These are phyloP conservation scores for Geotrichum aggregatum DNA, from an alignment of 1,139 yeast genomes.

Conservation along the genomic window DNA sequence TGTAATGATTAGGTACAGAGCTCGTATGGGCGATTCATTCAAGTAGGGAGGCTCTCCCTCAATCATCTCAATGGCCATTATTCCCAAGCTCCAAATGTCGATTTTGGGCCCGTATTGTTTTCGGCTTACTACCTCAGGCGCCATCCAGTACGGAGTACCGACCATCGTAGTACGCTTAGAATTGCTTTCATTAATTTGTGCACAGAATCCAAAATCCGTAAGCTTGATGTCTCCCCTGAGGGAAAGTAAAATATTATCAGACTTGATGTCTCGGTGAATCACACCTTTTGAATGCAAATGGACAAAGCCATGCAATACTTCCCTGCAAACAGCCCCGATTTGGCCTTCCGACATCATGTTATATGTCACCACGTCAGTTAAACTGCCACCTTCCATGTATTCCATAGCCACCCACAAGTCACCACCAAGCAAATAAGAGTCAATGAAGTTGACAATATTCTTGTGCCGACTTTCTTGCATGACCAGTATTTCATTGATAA, in stretches of 20 bases:
- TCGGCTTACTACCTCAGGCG: slow-evolving; percentile 92
- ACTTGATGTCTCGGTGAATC: slow-evolving; percentile 92
- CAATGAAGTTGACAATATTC: slow-evolving; percentile 89
- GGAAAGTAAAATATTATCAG: slow-evolving; percentile 82
- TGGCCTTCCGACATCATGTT: slow-evolving; percentile 97
- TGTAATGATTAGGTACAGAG: slow-evolving; percentile 87
- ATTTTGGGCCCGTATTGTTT: slow-evolving; percentile 97
- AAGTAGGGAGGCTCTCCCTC: slow-evolving; percentile 98
- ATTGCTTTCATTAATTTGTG: slow-evolving; percentile 83
- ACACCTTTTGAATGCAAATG: slow-evolving; percentile 92
- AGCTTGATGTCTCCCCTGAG: slow-evolving; percentile 84
- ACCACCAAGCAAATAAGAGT: slow-evolving; percentile 65
- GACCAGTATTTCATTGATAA: slow-evolving; percentile 88
- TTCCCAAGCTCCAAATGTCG: slow-evolving; percentile 95
- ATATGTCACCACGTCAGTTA: slow-evolving; percentile 93
- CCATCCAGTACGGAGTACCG: slow-evolving; percentile 99
- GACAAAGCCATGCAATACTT: slow-evolving; percentile 77
- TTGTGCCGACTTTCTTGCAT: slow-evolving; percentile 92
- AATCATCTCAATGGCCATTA: slow-evolving; percentile 97
- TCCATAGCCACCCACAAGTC: slow-evolving; percentile 96
- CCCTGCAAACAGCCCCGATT: slow-evolving; percentile 93
- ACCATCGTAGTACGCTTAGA: slow-evolving; percentile 94
- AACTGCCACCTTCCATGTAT: slow-evolving; percentile 95
- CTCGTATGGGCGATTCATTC: slow-evolving; percentile 90
- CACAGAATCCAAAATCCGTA: slow-evolving; percentile 78